A percentile compares a stretch with the other conserved stretches of the same genome.
Conservation (phyloP, 192 early-diverging fungal genomes). For the Chytriomyces sp. region DNA sequence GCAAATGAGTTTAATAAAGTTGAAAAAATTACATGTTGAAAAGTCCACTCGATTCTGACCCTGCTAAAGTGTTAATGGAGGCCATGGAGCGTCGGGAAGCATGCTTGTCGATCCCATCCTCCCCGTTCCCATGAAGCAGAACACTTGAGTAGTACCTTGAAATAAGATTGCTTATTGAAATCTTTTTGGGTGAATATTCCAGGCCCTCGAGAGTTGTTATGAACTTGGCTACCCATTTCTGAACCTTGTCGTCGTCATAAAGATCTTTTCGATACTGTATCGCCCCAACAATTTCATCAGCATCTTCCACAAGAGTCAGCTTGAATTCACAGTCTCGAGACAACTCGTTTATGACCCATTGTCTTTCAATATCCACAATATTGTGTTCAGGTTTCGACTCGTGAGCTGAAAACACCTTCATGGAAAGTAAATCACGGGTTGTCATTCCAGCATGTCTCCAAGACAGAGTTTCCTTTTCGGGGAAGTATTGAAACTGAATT, state of each 20-base stretch:
- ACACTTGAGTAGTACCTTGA: constrained; percentile 43
- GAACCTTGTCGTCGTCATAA: constrained; percentile 49
- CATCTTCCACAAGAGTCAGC: constrained; percentile 49
- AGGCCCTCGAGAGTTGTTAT: constrained; percentile 50
- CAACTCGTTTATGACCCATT: constrained; percentile 40
- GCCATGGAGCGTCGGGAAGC: background rate
- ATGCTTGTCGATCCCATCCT: constrained; percentile 6
- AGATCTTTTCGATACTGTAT: constrained; percentile 38
- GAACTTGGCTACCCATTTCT: constrained; percentile 53
- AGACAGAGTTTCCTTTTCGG: constrained; percentile 34
- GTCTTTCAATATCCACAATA: constrained; percentile 26
- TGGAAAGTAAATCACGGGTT: constrained; percentile 34
- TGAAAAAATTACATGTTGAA: constrained; percentile 5
- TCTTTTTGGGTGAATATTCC: constrained; percentile 42
- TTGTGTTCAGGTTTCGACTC: constrained; percentile 6
- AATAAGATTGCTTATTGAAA: constrained; percentile 48
- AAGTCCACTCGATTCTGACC: background rate
- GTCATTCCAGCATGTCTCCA: constrained; percentile 35
- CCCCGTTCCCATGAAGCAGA: constrained; percentile 12
- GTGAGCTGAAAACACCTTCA: constrained; percentile 7
- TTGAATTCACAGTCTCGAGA: constrained; percentile 38
- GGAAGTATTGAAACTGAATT: constrained; percentile 51
- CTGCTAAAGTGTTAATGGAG: background rate
- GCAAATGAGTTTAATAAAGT: no score
- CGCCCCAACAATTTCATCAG: constrained; percentile 36